Percentiles rank a stretch among this genome's conserved stretches.
Conservation (phyloP, 208 protist species). For the Trypanosoma mega region DNA sequence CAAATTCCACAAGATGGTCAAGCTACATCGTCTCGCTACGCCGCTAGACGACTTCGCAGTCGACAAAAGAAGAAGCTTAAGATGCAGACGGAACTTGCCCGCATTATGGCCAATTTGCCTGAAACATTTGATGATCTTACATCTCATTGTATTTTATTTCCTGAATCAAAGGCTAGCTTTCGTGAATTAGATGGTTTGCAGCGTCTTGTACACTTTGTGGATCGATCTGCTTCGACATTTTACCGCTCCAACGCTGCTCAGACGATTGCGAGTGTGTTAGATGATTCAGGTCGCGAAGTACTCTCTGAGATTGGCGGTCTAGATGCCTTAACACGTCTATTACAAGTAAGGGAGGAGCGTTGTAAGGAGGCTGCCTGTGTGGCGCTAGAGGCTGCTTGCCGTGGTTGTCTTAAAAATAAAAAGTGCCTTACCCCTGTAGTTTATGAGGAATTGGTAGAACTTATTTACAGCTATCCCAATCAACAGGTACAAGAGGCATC, state of each 20-base stretch:
- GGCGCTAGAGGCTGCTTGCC: conserved; percentile 82
- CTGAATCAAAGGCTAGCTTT: conserved; percentile 77
- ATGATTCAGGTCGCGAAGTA: conserved; percentile 70
- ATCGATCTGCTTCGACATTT: conserved; percentile 73
- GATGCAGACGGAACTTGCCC: conserved; percentile 81
- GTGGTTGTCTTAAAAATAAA: conserved; percentile 75
- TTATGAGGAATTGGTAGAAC: conserved; percentile 67
- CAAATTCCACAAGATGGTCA: conserved; percentile 67
- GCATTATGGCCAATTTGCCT: conserved; percentile 88
- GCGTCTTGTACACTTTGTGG: conserved; percentile 79
- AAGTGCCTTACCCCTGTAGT: conserved; percentile 45
- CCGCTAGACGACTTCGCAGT: conserved; percentile 22
- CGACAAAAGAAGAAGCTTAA: conserved; percentile 60
- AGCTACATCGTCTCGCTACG: conserved; percentile 14
- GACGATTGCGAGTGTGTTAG: conserved; percentile 85
- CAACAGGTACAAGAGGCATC: conserved; percentile 91
- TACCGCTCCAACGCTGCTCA: conserved; percentile 88
- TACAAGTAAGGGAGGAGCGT: conserved; percentile 85
- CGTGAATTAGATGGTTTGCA: conserved; percentile 83
- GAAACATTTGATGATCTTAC: conserved; percentile 91
- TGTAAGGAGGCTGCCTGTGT: conserved; percentile 90
- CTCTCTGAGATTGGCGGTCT: conserved; percentile 69
- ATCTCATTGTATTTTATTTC: conserved; percentile 89
- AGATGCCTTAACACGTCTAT: conserved; percentile 63
- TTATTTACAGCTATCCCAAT: conserved; percentile 88